A percentile compares a stretch with the other conserved stretches of the same genome.
phyloP scores from a whole-genome alignment of 139 green algal species.

The Pleodorina starrii region DNA sequence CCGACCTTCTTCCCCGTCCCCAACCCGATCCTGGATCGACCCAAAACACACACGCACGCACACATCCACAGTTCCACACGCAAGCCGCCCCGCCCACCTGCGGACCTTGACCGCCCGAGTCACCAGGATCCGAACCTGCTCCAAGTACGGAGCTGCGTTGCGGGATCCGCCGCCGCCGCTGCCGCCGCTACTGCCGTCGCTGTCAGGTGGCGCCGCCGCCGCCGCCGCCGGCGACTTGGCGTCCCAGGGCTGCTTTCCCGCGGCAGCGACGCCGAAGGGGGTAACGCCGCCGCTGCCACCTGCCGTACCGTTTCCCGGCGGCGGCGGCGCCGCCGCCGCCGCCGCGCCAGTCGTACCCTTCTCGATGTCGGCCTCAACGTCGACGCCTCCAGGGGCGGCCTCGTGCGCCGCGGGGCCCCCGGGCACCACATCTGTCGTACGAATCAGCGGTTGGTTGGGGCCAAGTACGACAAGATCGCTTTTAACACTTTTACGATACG shows the following conservation, averaged over 20 bases:
- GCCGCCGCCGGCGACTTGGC: neutral
- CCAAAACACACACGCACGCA: too few relatives aligned
- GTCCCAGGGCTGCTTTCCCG: too few relatives aligned
- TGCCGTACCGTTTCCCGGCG: neutral
- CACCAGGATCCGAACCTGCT: conserved; percentile 61
- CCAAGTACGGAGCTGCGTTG: conserved; percentile 38
- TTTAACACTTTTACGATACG: neutral
- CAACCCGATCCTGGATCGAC: too few relatives aligned
- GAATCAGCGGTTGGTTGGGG: neutral
- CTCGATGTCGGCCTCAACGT: too few relatives aligned
- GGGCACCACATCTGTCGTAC: neutral
- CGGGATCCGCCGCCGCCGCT: neutral
- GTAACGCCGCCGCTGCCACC: neutral
- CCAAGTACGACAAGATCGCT: neutral
- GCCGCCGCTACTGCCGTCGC: neutral
- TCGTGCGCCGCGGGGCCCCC: too few relatives aligned
- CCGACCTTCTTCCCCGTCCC: too few relatives aligned
- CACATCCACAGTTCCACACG: too few relatives aligned
- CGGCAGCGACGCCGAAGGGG: neutral
- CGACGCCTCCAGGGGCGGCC: too few relatives aligned
- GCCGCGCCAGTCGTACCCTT: neutral
- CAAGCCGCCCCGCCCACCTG: too few relatives aligned
- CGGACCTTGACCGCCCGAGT: conserved; percentile 57
- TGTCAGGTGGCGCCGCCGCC: neutral
- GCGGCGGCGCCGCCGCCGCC: too few relatives aligned